phyloP scores from a whole-genome alignment of 208 protist species.

The Acanthamoeba triangularis region DNA sequence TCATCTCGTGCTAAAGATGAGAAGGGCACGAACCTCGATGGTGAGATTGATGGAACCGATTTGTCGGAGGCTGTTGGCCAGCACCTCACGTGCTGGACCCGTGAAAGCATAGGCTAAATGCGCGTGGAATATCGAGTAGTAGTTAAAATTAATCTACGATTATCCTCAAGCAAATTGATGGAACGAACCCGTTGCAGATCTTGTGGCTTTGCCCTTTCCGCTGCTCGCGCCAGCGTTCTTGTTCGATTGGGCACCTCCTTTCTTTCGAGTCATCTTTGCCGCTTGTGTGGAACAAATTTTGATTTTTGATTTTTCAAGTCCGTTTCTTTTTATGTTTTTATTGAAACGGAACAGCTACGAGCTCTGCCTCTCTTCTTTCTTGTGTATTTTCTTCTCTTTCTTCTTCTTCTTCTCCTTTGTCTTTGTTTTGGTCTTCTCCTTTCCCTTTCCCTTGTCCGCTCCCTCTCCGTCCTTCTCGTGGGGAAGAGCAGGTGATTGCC shows the following conservation, averaged over 20 bases:
- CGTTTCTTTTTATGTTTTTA: neutral
- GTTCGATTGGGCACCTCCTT: too few relatives aligned
- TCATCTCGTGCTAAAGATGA: neutral
- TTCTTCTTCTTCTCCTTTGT: slow-evolving; percentile 14
- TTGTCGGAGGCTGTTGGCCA: neutral
- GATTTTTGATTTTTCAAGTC: too few relatives aligned
- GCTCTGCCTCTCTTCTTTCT: neutral
- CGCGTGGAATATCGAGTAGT: neutral
- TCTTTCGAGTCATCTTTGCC: too few relatives aligned
- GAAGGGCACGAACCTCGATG: neutral
- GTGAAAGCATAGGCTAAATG: neutral
- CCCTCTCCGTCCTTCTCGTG: neutral
- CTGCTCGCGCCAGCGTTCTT: too few relatives aligned
- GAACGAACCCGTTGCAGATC: too few relatives aligned
- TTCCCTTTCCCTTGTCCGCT: neutral
- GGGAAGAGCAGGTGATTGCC: neutral
- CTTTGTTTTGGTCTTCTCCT: neutral
- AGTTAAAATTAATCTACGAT: neutral
- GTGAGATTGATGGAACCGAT: neutral
- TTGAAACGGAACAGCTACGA: too few relatives aligned
- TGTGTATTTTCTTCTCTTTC: neutral
- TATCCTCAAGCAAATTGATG: too few relatives aligned
- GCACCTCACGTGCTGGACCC: neutral
- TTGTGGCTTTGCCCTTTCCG: too few relatives aligned
- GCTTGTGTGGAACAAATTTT: too few relatives aligned